Base-by-base conservation (phyloP, 768 basidiomycete genomes). In the Naganishia friedmannii region DNA sequence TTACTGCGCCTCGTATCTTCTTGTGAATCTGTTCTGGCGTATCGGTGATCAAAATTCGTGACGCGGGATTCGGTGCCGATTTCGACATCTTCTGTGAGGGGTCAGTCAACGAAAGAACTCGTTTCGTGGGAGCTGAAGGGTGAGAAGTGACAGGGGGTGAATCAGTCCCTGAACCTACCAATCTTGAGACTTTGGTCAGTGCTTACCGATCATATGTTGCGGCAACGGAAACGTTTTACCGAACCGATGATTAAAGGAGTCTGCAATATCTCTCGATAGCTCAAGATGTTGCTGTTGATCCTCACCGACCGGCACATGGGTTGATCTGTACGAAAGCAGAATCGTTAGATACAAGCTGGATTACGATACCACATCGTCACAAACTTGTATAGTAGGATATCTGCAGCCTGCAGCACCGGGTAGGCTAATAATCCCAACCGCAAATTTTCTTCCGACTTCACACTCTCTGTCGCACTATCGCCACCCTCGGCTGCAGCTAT, bases 231-330 rank as follows among this genome's bases (percentile, higher is more conserved):
- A 95, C 71, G 89, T 78, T 0, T 84, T 82, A 21, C 48, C 76
- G 78, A 87, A 92, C 21, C 85, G 85, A 9, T 86, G 85, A 78
- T 97, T 97, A 83, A 95, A 95, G 9, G 82, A 83, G 21, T 90
- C 87, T 0, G 91, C 93, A 13, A 96, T 82, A 74, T 94, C 92
- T 34, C 92, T 87, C 21, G 86, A 86, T 0, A 98, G 86, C 76
- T 96, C 93, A 51, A 97, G 86, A 76, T 98, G 95, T 82, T 98
- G 95, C 26, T 87, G 87, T 77, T 97, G 95, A 79, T 98, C 95
- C 76, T 97, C 93, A 29, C 95, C 95, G 5, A 98, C 94, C 0
- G 95, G 95, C 0, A 98, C 90, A 78, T 93, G 90, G 0, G 93
- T 95, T 1, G 93, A 87, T 74, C 93, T 92, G 72, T 19, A 0